Conservation (phyloP, 495 filamentous ascomycete genomes). For the Aeminium ludgeri region DNA sequence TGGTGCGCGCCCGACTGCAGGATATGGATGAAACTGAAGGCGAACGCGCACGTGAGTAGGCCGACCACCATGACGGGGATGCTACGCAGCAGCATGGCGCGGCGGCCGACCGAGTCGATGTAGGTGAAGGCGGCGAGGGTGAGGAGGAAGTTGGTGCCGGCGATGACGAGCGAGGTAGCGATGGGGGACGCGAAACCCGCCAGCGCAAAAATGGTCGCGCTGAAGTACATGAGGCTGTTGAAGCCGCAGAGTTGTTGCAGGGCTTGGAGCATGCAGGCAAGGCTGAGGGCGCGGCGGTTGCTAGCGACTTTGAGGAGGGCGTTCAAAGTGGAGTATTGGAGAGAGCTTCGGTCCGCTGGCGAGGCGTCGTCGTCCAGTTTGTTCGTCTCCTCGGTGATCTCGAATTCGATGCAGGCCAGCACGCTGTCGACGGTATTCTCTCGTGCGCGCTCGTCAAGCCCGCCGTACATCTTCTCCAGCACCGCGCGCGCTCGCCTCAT, state of each 20-base stretch:
- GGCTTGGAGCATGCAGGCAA: conserved; percentile 72
- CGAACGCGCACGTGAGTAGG: conserved; percentile 45
- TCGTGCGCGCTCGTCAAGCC: not conserved
- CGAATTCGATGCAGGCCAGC: not conserved
- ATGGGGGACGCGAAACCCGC: conserved; percentile 69
- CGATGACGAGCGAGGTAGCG: conserved; percentile 63
- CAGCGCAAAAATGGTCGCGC: conserved; percentile 71
- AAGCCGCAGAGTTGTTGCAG: conserved; percentile 87
- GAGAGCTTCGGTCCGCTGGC: not conserved
- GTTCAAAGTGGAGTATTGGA: not conserved
- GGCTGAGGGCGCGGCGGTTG: conserved; percentile 61
- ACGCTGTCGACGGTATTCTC: not conserved
- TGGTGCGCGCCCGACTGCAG: conserved; percentile 11
- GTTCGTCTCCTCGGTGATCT: conserved; percentile 2
- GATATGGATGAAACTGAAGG: conserved; percentile 40
- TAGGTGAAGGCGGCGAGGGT: conserved; percentile 58
- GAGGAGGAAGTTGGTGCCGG: conserved; percentile 66
- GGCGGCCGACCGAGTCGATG: conserved; percentile 68
- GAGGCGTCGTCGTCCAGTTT: not conserved
- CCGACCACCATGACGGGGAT: conserved; percentile 68
- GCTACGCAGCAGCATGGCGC: conserved; percentile 68
- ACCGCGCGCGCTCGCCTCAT: conserved; percentile 43
- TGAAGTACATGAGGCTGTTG: conserved; percentile 92
- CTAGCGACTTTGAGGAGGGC: not conserved
- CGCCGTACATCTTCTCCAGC: conserved; percentile 46